A percentile compares a stretch with the other conserved stretches of the same genome.
Evolutionary conservation across 2,329 filamentous ascomycete species (phyloP).

Genomic region (Orbilia brochopaga): DNA sequence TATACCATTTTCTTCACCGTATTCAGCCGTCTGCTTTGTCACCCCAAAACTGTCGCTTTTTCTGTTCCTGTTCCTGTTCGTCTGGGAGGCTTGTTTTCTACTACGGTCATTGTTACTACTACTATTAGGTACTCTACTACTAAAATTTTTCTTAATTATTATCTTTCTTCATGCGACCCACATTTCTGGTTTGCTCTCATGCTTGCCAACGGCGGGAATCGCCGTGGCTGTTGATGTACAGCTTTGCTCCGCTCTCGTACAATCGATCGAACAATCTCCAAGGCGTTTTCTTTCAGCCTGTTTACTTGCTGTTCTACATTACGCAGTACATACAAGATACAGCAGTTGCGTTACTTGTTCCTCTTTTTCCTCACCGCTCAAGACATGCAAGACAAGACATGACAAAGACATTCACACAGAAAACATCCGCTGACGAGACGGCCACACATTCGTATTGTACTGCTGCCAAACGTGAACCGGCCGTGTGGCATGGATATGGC

Average conservation of each 20-base stretch:
- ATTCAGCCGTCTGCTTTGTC: slow-evolving; percentile 16
- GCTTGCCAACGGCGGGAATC: neutral
- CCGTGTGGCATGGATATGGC: no score
- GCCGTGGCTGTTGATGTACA: neutral
- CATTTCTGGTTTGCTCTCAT: neutral
- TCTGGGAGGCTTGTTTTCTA: slow-evolving; percentile 32
- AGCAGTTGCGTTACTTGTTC: no score
- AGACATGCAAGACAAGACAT: no score
- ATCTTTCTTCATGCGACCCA: neutral
- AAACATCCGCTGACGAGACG: no score
- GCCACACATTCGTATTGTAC: no score
- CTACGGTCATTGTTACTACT: slow-evolving; percentile 18
- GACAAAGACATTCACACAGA: no score
- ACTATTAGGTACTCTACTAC: slow-evolving; percentile 11
- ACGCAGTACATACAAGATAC: neutral
- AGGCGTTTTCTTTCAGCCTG: neutral
- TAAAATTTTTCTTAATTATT: neutral
- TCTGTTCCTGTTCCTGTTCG: slow-evolving; percentile 5
- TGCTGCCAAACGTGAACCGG: no score
- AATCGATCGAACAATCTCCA: neutral
- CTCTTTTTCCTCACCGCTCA: neutral
- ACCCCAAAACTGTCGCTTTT: slow-evolving; percentile 19
- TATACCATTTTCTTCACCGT: slow-evolving; percentile 47
- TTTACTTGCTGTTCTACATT: neutral
- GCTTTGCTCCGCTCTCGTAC: neutral